Evolutionary conservation across 2,329 filamentous ascomycete species (phyloP).

Genomic region (Fusarium nygamai): DNA sequence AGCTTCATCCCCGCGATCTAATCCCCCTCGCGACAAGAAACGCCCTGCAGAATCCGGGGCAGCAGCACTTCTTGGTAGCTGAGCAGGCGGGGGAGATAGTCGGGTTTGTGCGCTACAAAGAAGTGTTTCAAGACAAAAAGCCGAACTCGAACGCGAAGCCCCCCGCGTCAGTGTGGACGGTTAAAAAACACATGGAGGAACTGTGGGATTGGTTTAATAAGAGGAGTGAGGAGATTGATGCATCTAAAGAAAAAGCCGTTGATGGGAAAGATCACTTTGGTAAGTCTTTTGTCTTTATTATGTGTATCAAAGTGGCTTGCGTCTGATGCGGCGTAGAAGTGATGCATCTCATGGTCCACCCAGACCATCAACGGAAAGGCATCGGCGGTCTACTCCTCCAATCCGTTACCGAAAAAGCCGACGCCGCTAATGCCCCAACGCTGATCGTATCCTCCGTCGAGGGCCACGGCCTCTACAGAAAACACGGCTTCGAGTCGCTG

Average conservation of each 20-base stretch:
- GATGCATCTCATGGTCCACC: conserved; percentile 40
- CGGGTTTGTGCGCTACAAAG: conserved; percentile 35
- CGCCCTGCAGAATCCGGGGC: conserved; percentile 25
- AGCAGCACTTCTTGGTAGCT: conserved; percentile 24
- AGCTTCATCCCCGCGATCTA: conserved; percentile 26
- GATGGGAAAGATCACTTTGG: conserved; percentile 30
- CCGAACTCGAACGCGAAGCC: conserved; percentile 18
- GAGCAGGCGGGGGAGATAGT: conserved; percentile 23
- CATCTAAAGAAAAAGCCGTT: conserved; percentile 20
- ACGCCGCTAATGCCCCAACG: conserved; percentile 10
- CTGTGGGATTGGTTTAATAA: conserved; percentile 32
- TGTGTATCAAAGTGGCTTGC: not conserved
- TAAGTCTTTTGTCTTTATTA: not conserved
- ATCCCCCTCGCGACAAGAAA: conserved; percentile 22
- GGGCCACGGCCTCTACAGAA: conserved; percentile 28
- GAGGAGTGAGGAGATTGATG: conserved; percentile 32
- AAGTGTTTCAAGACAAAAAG: not conserved
- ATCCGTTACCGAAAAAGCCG: conserved; percentile 27
- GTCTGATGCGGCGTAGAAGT: conserved; percentile 20
- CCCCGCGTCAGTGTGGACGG: not conserved
- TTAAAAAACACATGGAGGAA: conserved; percentile 34
- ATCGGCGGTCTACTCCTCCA: conserved; percentile 29
- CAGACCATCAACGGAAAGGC: conserved; percentile 34
- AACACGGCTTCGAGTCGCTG: conserved; percentile 26
- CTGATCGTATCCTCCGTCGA: conserved; percentile 31